Conservation (phyloP, 106 monocot species). For the Dendrobium catenatum region DNA sequence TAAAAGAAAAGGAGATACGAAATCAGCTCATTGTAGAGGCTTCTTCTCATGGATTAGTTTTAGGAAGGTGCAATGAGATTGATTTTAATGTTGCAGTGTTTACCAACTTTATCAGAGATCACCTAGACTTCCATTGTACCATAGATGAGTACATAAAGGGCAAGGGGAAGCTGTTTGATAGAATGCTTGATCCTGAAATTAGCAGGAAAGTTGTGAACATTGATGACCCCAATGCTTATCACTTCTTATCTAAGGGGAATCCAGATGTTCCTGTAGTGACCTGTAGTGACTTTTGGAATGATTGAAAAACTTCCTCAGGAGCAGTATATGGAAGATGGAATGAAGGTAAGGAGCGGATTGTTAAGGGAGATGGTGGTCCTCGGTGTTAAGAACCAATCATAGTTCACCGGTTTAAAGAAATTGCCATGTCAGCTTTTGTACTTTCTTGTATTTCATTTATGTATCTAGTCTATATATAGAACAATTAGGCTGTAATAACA, state of each 20-base stretch:
- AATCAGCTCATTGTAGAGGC: conserved; percentile 3
- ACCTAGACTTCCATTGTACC: conserved; percentile 42
- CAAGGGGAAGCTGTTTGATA: conserved; percentile 58
- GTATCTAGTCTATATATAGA: too few species aligned
- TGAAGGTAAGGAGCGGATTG: too few species aligned
- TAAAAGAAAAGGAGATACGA: too few species aligned
- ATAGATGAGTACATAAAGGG: conserved; percentile 43
- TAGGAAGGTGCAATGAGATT: conserved; percentile 51
- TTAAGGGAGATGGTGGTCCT: too few species aligned
- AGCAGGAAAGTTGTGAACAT: conserved; percentile 59
- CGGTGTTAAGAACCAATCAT: too few species aligned
- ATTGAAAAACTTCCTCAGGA: too few species aligned
- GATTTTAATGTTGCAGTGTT: conserved; percentile 70
- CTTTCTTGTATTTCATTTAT: too few species aligned
- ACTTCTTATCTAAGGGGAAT: conserved; percentile 46
- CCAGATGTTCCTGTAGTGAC: conserved; percentile 56
- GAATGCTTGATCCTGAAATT: conserved; percentile 46
- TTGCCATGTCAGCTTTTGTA: too few species aligned
- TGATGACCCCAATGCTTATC: conserved; percentile 47
- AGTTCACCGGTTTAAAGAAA: too few species aligned
- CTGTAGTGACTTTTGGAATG: conserved; percentile 54
- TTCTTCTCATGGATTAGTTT: conserved; percentile 36
- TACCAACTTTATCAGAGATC: conserved; percentile 57
- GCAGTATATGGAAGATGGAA: too few species aligned
- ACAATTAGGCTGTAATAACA: too few species aligned